phyloP scores from a whole-genome alignment of 106 monocot genomes.

The Dendrobium nobile region DNA sequence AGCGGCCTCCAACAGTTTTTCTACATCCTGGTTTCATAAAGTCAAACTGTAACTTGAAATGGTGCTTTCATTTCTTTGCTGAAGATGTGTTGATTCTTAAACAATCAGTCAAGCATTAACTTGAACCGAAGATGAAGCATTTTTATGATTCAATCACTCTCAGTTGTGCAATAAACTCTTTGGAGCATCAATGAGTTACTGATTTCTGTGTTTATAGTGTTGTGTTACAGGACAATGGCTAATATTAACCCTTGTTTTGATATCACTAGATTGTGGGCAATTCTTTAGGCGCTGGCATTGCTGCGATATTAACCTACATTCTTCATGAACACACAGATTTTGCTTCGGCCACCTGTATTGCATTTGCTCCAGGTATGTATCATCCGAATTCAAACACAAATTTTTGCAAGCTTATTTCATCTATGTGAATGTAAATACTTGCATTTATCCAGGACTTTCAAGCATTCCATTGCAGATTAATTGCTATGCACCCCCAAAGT shows the following conservation, averaged over 20 bases:
- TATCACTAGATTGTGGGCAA: conserved; percentile 66
- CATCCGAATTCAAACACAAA: background rate
- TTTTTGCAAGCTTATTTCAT: background rate
- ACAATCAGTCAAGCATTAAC: background rate
- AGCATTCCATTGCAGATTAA: too few relatives aligned
- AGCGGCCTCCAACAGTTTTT: too few relatives aligned
- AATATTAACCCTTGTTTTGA: conserved; percentile 3
- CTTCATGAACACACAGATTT: conserved; percentile 59
- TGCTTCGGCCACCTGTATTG: conserved; percentile 53
- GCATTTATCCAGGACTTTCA: too few relatives aligned
- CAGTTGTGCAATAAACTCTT: background rate
- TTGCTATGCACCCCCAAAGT: too few relatives aligned
- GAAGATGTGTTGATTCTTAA: background rate
- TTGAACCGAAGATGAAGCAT: background rate
- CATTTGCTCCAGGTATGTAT: conserved; percentile 69
- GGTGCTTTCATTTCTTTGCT: background rate
- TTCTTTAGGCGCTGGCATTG: conserved; percentile 69
- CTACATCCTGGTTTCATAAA: background rate
- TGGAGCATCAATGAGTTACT: background rate
- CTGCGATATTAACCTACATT: conserved; percentile 62
- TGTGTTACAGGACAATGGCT: background rate
- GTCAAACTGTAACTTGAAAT: background rate
- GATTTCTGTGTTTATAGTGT: background rate
- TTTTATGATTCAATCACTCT: background rate
- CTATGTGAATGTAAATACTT: background rate